phyloP scores from a whole-genome alignment of 2,329 filamentous ascomycete genomes.

The Bisporella sp. region DNA sequence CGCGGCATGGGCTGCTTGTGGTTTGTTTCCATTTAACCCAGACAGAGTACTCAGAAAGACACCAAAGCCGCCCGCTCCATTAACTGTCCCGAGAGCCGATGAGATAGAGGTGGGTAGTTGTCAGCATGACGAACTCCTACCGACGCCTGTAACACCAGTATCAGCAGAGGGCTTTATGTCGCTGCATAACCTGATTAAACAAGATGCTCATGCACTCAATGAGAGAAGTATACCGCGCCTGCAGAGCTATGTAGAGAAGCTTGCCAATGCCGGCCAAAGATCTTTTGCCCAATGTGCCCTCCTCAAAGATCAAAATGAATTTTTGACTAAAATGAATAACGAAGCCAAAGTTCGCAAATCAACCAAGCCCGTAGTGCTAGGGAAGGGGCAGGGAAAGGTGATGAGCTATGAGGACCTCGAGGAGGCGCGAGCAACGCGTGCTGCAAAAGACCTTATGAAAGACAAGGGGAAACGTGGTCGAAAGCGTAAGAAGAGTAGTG shows the following conservation, averaged over 20 bases:
- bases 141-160: slow-evolving; percentile 14
- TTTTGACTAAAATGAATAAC: not conserved
- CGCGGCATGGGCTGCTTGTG: slow-evolving; percentile 16
- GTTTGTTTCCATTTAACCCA: slow-evolving; percentile 20
- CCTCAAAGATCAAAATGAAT: no score
- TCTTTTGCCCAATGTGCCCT: not conserved
- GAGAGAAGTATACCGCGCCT: not conserved
- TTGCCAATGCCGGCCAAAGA: not conserved
- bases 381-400: not conserved
- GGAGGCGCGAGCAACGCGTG: no score
- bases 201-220: slow-evolving; percentile 7
- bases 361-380: not conserved
- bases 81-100: not conserved
- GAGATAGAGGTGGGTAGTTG: not conserved
- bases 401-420: slow-evolving; percentile 4
- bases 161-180: slow-evolving; percentile 11
- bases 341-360: not conserved
- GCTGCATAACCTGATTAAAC: slow-evolving; percentile 19
- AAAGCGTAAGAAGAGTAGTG: slow-evolving; percentile 7
- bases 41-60: slow-evolving; percentile 23
- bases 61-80: slow-evolving; percentile 13
- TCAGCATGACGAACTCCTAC: slow-evolving; percentile 6
- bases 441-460: slow-evolving; percentile 4
- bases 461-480: slow-evolving; percentile 10
- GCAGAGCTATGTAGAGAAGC: not conserved